phyloP scores from a whole-genome alignment of 139 green algal genomes.

The Protoeuglena noctilucae region DNA sequence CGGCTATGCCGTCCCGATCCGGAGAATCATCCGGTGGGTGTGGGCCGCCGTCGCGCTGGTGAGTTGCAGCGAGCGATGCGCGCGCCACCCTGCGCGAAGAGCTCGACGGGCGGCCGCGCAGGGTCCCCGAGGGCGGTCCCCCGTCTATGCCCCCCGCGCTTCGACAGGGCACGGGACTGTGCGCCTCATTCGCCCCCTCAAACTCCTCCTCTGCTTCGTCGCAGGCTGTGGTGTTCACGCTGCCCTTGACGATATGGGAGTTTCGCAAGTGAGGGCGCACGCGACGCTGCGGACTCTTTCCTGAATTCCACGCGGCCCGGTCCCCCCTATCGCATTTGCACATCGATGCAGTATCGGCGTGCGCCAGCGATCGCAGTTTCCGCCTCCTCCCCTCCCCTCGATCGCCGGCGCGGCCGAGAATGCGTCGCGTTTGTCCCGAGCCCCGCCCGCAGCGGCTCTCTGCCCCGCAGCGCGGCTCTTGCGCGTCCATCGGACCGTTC shows the following conservation, averaged over 20 bases:
- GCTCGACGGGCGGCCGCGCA: neutral
- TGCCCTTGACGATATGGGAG: conserved; percentile 60
- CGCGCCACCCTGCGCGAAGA: neutral
- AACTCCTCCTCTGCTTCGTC: no score
- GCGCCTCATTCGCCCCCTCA: no score
- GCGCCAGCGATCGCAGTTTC: neutral
- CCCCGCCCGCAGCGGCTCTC: no score
- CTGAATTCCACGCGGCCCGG: no score
- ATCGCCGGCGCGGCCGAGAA: no score
- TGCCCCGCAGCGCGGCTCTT: neutral
- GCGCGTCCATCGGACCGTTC: neutral
- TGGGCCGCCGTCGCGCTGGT: neutral
- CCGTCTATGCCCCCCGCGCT: no score
- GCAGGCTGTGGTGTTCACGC: conserved; percentile 33
- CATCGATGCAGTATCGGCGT: no score
- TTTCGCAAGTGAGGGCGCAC: no score
- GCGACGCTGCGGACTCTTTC: no score
- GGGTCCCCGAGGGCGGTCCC: neutral
- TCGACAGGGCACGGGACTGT: no score
- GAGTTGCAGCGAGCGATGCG: neutral
- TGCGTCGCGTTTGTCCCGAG: no score
- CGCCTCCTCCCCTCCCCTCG: neutral
- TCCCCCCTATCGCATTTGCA: no score
- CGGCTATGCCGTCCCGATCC: neutral
- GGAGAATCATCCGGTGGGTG: neutral